Evolutionary conservation across 768 basidiomycete genomes (phyloP), one percentile per base, ranked within the genome.

Genomic region (Megacollybia marginata): DNA sequence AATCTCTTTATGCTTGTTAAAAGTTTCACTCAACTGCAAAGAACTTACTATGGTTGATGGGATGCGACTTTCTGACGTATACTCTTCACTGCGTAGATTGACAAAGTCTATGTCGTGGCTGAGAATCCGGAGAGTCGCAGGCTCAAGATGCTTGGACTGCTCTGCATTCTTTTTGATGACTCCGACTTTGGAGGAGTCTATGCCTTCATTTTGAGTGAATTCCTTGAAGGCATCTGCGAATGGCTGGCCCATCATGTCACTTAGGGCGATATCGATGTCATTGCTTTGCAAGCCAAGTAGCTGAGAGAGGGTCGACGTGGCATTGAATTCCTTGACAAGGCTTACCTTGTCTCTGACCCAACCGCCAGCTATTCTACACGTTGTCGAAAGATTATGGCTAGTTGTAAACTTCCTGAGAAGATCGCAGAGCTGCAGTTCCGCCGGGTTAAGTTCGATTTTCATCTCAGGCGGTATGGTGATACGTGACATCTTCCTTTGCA

Each of bases 331-430:
- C 28, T 11, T 13, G 40, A n/a, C 34, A 16, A 4, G 23, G 63
- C 69, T 57, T 52, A 93, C 95, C 84, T 99, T 99, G 66, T 99
- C 96, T 59, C 96, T 75, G 42, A 98, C 96, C 96, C 96, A 99
- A 16, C 96, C 96, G 15, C 96, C 96, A 10, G 93, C 96, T 44
- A 99, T 89, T 56, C 96, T 78, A 62, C 95, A 95, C 1, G 79
- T 75, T 0, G 81, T 83, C 5, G 66, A 64, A 18, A 81, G 71
- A 9, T 73, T 74, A 46, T 79, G 72, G 33, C 76, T 70, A 12
- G 62, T 66, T 6, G 84, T 79, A 62, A 88, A 96, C 51, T 84
- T 82, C 61, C 94, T 83, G 48, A 97, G 74, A n/a, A 94, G 73
- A 2, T 69, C 61, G 65, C 89, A 92, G 40, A 97, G 72, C 31